Evolutionary conservation across 2,329 filamentous ascomycete genomes (phyloP), one percentile per base, ranked within the genome.

Genomic region (Fusarium secorum): DNA sequence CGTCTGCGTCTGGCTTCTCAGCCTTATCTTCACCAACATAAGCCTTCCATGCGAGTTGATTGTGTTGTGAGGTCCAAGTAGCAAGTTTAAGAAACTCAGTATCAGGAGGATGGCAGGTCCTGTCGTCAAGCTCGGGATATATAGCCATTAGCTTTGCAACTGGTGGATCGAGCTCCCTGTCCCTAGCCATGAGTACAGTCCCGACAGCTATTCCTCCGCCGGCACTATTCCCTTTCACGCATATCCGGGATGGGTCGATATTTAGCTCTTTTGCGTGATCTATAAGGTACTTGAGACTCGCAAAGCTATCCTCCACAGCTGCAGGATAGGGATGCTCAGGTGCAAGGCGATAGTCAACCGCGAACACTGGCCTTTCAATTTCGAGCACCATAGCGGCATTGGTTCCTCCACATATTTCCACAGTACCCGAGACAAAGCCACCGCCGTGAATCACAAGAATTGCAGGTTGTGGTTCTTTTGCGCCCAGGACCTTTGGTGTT

Each of bases 1-100:
- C 61, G 13, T 65, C 24, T 5, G 49, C 67, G 7, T 62, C 55
- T 14, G 56, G 59, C 15, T 56, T 61, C 1, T 67, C 73, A 11
- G 51, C 70, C 22, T 60, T 71, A 20, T 73, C 70, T 26, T 71
- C 49, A 13, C 72, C 74, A 14, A 75, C n/a, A n/a, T 75, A 75
- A 5, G 70, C 65, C 7, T 35, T 52, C 74, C 74, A 75, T 0
- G 44, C 64, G 2, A 73, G 26, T 2, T 48, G 35, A 32, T 72
- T 74, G 15, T 60, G 46, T 2, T 41, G 32, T 4, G 39, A 44
- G 1, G 38, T 60, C 72, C 74, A 75, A 2, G 63, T 61, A 5
- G 30, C 35, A 7, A 74, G 32, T 14, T 64, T 61, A 6, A 74
- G 41, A 13, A 72, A 71, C 14, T 57, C 49, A 1, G 61, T 39